A percentile compares a stretch with the other conserved stretches of the same genome.
phyloP scores from a whole-genome alignment of 2,329 filamentous ascomycete species.

The Sarocladium kiliense region DNA sequence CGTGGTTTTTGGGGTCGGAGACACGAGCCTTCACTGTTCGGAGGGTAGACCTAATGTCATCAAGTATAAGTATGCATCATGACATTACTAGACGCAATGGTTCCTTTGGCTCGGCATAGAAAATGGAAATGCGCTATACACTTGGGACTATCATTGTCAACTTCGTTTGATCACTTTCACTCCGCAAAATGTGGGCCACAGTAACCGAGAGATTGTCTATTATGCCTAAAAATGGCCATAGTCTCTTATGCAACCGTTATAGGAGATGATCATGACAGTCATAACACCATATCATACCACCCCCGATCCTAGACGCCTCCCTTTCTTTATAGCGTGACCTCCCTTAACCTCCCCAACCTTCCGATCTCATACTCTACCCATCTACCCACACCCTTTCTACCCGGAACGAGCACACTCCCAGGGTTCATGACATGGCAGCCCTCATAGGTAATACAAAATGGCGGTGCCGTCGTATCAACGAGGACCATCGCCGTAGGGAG shows the following conservation, averaged over 20 bases:
- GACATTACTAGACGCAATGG: too few species aligned
- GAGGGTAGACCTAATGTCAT: too few species aligned
- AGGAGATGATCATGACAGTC: constrained; percentile 2
- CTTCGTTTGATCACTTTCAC: too few species aligned
- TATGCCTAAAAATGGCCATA: neutral
- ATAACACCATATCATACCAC: neutral
- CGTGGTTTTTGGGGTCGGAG: too few species aligned
- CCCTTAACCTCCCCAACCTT: constrained; percentile 56
- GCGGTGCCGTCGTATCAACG: constrained; percentile 73
- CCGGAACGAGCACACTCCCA: constrained; percentile 66
- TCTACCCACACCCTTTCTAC: constrained; percentile 61
- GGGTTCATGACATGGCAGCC: constrained; percentile 96
- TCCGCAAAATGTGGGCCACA: too few species aligned
- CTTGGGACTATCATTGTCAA: too few species aligned
- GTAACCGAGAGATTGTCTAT: neutral
- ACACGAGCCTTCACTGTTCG: too few species aligned
- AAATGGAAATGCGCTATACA: too few species aligned
- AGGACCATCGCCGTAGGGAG: constrained; percentile 79
- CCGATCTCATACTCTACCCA: constrained; percentile 87
- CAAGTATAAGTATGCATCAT: too few species aligned
- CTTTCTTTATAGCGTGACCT: constrained; percentile 48
- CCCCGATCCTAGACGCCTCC: neutral
- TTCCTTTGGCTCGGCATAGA: too few species aligned
- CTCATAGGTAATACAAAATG: constrained; percentile 88
- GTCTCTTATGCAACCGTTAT: neutral